Conservation (phyloP, 169 alveolate species). For the Nephromyces sp. region DNA sequence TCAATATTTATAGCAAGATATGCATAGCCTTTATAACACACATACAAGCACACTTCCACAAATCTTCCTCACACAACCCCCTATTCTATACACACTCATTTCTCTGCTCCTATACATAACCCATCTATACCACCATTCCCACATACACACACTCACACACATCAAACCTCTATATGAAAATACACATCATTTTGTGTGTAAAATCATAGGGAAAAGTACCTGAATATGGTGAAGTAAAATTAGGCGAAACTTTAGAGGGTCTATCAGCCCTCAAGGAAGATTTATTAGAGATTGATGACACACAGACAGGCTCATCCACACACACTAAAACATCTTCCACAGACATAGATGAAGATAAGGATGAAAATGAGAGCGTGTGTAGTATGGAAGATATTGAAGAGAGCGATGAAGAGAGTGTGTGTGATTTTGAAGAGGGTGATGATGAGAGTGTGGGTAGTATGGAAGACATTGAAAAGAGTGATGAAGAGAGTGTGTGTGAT, state of each 20-base stretch:
- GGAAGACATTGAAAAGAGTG: not conserved
- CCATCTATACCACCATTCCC: not conserved
- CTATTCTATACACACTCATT: not conserved
- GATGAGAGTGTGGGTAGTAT: not conserved
- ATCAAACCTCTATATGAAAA: too few relatives aligned
- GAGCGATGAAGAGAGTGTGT: constrained; percentile 1
- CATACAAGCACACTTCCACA: not conserved
- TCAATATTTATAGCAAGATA: not conserved
- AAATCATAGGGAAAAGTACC: too few relatives aligned
- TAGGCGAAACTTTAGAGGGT: too few relatives aligned
- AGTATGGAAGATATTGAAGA: not conserved
- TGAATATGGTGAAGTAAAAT: too few relatives aligned
- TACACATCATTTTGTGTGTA: too few relatives aligned
- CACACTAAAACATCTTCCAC: not conserved
- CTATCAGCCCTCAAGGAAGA: not conserved
- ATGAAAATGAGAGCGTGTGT: constrained; percentile 5
- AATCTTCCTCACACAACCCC: not conserved
- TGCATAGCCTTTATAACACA: not conserved
- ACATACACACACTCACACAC: not conserved
- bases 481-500: not conserved
- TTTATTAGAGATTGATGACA: not conserved
- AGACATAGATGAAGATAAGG: not conserved
- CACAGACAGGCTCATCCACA: not conserved
- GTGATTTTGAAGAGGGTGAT: not conserved
- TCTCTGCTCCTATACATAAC: not conserved